Percentiles rank a stretch among this genome's conserved stretches.
These are phyloP conservation scores for Leucocoprinus sp. DNA, from an alignment of 768 basidiomycete genomes.

Conservation along the genomic window DNA sequence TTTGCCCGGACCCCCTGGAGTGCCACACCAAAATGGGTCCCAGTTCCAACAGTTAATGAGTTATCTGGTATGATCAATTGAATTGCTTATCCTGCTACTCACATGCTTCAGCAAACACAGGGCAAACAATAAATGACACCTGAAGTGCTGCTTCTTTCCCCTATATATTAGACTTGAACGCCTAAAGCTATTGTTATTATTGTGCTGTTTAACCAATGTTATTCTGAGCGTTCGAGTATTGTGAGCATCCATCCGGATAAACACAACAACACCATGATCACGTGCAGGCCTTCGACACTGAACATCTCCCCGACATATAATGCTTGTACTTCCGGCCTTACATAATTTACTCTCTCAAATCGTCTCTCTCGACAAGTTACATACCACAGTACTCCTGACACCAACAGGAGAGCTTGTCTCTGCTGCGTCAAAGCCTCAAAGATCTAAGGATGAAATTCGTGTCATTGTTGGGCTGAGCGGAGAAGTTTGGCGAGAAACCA, in stretches of 20 bases:
- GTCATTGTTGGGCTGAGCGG: slow-evolving; percentile 64
- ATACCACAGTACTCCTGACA: slow-evolving; percentile 65
- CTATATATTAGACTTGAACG: background rate
- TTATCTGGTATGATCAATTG: slow-evolving; percentile 42
- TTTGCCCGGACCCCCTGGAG: slow-evolving; percentile 32
- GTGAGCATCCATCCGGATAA: background rate
- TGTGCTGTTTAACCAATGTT: background rate
- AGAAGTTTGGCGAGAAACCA: slow-evolving; percentile 74
- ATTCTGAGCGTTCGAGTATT: background rate
- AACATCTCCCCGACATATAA: slow-evolving; percentile 18
- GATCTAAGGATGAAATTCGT: slow-evolving; percentile 66
- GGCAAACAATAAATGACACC: slow-evolving; percentile 4
- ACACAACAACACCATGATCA: slow-evolving; percentile 1
- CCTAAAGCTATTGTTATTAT: slow-evolving; percentile 10
- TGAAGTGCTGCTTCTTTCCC: background rate
- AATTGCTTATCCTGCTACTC: background rate
- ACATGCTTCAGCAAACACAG: slow-evolving; percentile 6
- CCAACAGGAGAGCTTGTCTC: slow-evolving; percentile 71
- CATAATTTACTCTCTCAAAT: slow-evolving; percentile 59
- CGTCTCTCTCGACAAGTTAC: slow-evolving; percentile 50
- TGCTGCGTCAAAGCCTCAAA: slow-evolving; percentile 44
- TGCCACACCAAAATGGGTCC: slow-evolving; percentile 21
- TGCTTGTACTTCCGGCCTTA: slow-evolving; percentile 65
- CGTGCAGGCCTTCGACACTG: slow-evolving; percentile 2
- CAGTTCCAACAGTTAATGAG: slow-evolving; percentile 65